phyloP scores from a whole-genome alignment of 371 early-diverging fungal species.

The Smittium culicis region DNA sequence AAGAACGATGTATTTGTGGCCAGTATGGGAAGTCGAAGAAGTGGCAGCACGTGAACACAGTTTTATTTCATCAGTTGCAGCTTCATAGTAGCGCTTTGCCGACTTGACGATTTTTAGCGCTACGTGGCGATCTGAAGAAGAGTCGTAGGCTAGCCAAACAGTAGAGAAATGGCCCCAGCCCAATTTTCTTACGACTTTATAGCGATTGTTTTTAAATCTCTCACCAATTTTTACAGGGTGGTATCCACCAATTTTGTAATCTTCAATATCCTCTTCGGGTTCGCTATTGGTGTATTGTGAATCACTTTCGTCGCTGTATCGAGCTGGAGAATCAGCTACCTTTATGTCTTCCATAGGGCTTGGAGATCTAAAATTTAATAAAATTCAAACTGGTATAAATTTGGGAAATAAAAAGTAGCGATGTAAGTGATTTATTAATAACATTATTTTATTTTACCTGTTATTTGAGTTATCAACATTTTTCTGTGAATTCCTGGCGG shows the following conservation, averaged over 20 bases:
- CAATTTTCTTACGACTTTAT: conserved; percentile 73
- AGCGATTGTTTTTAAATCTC: conserved; percentile 60
- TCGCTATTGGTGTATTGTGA: conserved; percentile 37
- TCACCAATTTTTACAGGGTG: conserved; percentile 82
- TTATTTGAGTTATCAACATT: no score
- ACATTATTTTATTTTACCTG: no score
- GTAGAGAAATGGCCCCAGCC: conserved; percentile 98
- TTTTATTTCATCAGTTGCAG: conserved; percentile 91
- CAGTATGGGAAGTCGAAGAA: conserved; percentile 18
- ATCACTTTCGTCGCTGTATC: not conserved
- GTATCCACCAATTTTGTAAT: conserved; percentile 87
- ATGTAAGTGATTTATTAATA: not conserved
- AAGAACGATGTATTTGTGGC: conserved; percentile 67
- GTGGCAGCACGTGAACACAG: conserved; percentile 35
- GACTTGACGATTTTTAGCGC: conserved; percentile 95
- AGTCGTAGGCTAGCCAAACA: conserved; percentile 84
- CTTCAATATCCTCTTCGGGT: conserved; percentile 78
- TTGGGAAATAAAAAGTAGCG: not conserved
- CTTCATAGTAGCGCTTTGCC: conserved; percentile 88
- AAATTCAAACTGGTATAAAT: not conserved
- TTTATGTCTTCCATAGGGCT: not conserved
- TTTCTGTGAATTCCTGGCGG: no score
- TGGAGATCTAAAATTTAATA: not conserved
- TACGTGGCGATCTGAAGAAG: conserved; percentile 54
- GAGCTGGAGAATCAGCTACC: not conserved